phyloP scores from a whole-genome alignment of 805 yeast species.

The Clavispora vitiphila region DNA sequence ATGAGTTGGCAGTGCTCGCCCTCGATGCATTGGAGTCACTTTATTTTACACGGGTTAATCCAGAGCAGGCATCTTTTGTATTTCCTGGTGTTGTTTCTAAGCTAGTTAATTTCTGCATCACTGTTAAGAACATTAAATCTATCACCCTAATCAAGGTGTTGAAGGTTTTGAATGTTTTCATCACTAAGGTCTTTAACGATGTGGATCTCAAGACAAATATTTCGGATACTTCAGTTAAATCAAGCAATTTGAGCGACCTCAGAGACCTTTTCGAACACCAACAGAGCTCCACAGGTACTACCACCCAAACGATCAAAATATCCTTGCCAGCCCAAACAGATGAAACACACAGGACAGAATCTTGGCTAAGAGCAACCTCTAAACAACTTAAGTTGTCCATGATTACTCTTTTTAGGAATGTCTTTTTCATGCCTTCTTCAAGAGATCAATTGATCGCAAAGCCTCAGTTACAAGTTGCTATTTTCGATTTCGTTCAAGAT shows the following conservation, averaged over 20 bases:
- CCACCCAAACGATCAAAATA: conserved; percentile 2
- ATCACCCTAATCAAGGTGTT: conserved; percentile 18
- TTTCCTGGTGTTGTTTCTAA: conserved; percentile 38
- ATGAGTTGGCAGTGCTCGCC: conserved; percentile 5
- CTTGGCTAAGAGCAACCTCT: conserved; percentile 38
- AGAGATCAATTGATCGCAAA: conserved; percentile 20
- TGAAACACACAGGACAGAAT: conserved; percentile 14
- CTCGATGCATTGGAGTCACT: conserved; percentile 13
- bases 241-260: conserved; percentile 2
- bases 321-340: background rate
- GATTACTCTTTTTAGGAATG: conserved; percentile 24
- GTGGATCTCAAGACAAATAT: conserved; percentile 8
- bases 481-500: conserved; percentile 19
- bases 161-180: conserved; percentile 17
- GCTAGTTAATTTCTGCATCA: conserved; percentile 23
- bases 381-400: conserved; percentile 33
- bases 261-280: conserved; percentile 1
- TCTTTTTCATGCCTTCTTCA: conserved; percentile 17
- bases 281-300: background rate
- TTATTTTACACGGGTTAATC: conserved; percentile 15
- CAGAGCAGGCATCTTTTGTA: conserved; percentile 32
- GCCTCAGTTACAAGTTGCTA: conserved; percentile 16
- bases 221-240: background rate
- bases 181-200: conserved; percentile 30
- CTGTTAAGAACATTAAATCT: conserved; percentile 20